These are phyloP conservation scores for Pleoardoris graminearum DNA, from an alignment of 2,329 filamentous ascomycete genomes.

Conservation along the genomic window DNA sequence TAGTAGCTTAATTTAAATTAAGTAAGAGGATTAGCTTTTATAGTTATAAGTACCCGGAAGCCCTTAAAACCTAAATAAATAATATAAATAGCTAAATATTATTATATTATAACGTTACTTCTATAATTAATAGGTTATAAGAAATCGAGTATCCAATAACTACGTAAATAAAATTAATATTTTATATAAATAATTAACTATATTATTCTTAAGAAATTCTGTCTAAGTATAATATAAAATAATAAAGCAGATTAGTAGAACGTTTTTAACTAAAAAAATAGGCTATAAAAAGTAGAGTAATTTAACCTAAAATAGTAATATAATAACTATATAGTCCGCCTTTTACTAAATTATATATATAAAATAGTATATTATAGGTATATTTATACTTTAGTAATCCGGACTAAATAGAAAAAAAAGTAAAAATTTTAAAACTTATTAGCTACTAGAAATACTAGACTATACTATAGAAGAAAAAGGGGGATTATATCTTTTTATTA, in stretches of 20 bases:
- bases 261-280: constrained; percentile 2
- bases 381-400: not conserved
- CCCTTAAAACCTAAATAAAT: not conserved
- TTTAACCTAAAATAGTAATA: not conserved
- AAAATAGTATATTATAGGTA: not conserved
- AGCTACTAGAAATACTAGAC: not conserved
- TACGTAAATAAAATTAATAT: not conserved
- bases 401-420: not conserved
- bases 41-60: not conserved
- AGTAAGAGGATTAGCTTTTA: constrained; percentile 3
- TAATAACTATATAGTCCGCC: too few relatives aligned
- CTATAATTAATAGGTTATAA: constrained; percentile 10
- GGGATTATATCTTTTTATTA: not conserved
- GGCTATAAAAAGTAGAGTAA: not conserved
- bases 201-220: not conserved
- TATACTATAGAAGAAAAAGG: not conserved
- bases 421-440: not conserved
- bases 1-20: not conserved
- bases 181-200: not conserved
- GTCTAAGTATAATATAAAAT: not conserved
- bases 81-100: not conserved
- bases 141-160: constrained; percentile 9
- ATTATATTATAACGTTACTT: constrained; percentile 16
- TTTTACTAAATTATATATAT: too few relatives aligned
- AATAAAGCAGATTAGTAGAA: constrained; percentile 3